These are phyloP conservation scores for Phytophthora tubulina DNA, from an alignment of 352 stramenopile species.

Conservation along the genomic window DNA sequence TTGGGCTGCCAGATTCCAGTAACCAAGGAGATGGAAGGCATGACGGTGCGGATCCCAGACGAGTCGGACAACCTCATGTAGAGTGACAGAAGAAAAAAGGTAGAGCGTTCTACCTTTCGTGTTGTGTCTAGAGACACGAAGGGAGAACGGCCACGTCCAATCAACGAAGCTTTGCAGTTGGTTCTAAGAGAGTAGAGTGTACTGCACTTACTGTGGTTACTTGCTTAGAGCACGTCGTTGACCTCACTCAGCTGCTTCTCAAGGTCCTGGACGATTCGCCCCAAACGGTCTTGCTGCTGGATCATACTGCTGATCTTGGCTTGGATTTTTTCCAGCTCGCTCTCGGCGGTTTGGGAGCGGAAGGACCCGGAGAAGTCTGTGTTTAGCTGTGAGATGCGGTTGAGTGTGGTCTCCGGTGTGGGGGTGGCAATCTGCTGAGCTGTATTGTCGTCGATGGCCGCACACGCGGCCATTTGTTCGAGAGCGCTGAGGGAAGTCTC, in stretches of 20 bases:
- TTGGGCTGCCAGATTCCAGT: constrained; percentile 94
- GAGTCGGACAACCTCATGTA: constrained; percentile 93
- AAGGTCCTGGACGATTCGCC: constrained; percentile 56
- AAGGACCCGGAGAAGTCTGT: constrained; percentile 83
- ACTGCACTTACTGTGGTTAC: background rate
- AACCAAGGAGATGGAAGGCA: constrained; percentile 86
- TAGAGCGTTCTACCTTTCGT: constrained; percentile 8
- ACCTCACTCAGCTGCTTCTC: constrained; percentile 38
- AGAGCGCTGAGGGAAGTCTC: constrained; percentile 54
- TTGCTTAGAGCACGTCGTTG: constrained; percentile 8
- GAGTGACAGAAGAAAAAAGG: constrained; percentile 23
- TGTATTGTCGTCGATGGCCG: constrained; percentile 64
- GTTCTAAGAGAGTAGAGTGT: no score
- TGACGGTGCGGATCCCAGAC: constrained; percentile 89
- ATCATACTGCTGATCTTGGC: constrained; percentile 65
- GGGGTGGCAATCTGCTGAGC: constrained; percentile 54
- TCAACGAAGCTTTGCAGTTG: background rate
- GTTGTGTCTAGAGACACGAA: background rate
- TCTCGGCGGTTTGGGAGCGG: constrained; percentile 70
- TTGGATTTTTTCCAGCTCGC: constrained; percentile 83
- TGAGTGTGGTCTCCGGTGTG: constrained; percentile 63
- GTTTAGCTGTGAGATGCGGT: constrained; percentile 90
- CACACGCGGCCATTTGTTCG: constrained; percentile 63
- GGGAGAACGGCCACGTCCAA: background rate
- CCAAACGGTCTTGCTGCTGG: constrained; percentile 64